Percentiles rank a stretch among this genome's conserved stretches.
These are phyloP conservation scores for Diplodia corticola DNA, from an alignment of 2,329 filamentous ascomycete species.

Conservation along the genomic window DNA sequence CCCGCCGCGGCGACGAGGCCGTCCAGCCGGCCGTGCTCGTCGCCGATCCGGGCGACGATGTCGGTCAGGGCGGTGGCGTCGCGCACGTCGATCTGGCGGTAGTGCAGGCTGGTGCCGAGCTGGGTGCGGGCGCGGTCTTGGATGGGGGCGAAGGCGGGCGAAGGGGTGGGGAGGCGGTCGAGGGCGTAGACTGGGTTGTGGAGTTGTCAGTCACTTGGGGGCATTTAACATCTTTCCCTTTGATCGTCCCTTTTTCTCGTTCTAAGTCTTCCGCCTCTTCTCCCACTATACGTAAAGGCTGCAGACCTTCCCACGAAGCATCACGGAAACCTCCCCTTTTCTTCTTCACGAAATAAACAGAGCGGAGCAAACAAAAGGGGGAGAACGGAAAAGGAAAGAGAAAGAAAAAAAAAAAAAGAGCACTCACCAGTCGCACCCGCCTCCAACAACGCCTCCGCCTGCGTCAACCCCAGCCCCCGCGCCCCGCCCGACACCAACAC, in stretches of 20 bases:
- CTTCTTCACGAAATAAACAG: too few relatives aligned
- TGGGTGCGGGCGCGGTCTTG: slow-evolving; percentile 62
- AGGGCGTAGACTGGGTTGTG: slow-evolving; percentile 61
- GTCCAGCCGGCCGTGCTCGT: slow-evolving; percentile 70
- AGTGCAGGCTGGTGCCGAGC: slow-evolving; percentile 68
- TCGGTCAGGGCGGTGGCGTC: slow-evolving; percentile 67
- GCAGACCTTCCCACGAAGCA: too few relatives aligned
- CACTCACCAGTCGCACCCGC: slow-evolving; percentile 66
- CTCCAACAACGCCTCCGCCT: slow-evolving; percentile 72
- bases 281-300: too few relatives aligned
- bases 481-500: slow-evolving; percentile 72
- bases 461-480: slow-evolving; percentile 70
- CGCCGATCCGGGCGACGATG: slow-evolving; percentile 68
- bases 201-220: too few relatives aligned
- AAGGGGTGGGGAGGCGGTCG: slow-evolving; percentile 61
- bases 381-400: background rate
- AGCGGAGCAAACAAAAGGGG: background rate
- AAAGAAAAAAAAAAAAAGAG: background rate
- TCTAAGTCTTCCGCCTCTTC: too few relatives aligned
- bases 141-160: slow-evolving; percentile 63
- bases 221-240: too few relatives aligned
- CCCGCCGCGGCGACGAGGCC: slow-evolving; percentile 74
- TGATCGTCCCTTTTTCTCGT: too few relatives aligned
- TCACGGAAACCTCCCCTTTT: too few relatives aligned
- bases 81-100: slow-evolving; percentile 78